Percentiles rank a stretch among this genome's conserved stretches.
Evolutionary conservation across 139 green algal species (phyloP).

Genomic region (Monoraphidium neglectum): DNA sequence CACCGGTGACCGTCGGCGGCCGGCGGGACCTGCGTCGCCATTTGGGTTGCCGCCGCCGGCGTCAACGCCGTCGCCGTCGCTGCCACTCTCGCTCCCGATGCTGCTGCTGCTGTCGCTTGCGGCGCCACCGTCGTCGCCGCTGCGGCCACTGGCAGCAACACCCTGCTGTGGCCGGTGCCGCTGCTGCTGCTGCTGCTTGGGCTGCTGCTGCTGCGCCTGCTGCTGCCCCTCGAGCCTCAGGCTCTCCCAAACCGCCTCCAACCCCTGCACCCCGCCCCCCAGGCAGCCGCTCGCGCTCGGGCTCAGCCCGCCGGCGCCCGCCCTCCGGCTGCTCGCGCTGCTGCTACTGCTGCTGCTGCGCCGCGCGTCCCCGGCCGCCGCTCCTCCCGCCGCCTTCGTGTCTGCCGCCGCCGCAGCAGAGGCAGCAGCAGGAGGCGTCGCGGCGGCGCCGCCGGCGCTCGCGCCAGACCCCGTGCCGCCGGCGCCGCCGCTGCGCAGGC

Average conservation of each 20-base stretch:
- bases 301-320: too few relatives aligned
- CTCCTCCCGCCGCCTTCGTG: neutral
- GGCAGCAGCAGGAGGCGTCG: neutral
- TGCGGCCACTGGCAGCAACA: neutral
- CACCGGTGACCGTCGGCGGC: too few relatives aligned
- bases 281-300: too few relatives aligned
- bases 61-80: neutral
- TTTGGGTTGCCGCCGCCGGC: neutral
- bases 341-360: slow-evolving; percentile 19
- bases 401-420: neutral
- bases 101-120: slow-evolving; percentile 9
- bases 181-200: neutral
- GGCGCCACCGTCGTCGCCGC: neutral
- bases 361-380: neutral
- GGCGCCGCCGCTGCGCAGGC: slow-evolving; percentile 24
- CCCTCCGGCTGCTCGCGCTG: neutral
- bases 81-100: slow-evolving; percentile 4
- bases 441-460: neutral
- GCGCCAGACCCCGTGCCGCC: slow-evolving; percentile 21
- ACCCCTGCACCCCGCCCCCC: too few relatives aligned
- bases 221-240: slow-evolving; percentile 6
- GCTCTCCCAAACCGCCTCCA: neutral
- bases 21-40: neutral
- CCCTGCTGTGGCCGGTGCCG: too few relatives aligned
- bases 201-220: neutral